Evolutionary conservation across 1,284 basidiomycete species (phyloP).

Genomic region (Ustilago lituana): DNA sequence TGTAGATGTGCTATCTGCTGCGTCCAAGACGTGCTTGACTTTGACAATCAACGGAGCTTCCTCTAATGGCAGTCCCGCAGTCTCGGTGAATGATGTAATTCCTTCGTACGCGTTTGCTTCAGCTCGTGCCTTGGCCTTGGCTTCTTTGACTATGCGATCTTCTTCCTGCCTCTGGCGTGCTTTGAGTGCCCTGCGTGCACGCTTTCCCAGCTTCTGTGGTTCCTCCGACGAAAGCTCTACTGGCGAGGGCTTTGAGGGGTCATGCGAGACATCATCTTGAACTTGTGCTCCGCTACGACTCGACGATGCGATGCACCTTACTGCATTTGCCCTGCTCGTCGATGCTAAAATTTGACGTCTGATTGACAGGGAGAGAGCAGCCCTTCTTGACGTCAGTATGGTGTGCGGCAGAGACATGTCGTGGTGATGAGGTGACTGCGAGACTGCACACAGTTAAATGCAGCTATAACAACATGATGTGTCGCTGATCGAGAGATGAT

Average conservation of each 20-base stretch:
- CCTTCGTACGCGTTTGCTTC: neutral
- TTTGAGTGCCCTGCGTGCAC: slow-evolving; percentile 28
- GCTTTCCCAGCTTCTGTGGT: slow-evolving; percentile 32
- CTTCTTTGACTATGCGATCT: slow-evolving; percentile 9
- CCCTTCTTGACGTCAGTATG: neutral
- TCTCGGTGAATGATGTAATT: too few relatives aligned
- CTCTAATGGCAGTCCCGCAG: fast-evolving
- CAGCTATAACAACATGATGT: neutral
- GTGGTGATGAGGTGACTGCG: neutral
- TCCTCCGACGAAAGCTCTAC: neutral
- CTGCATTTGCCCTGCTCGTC: neutral
- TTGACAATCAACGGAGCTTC: slow-evolving; percentile 6
- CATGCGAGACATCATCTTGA: slow-evolving; percentile 1
- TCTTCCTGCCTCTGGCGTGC: slow-evolving; percentile 23
- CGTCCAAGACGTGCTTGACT: slow-evolving; percentile 19
- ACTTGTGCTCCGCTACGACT: slow-evolving; percentile 17
- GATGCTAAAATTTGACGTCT: neutral
- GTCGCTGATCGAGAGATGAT: neutral
- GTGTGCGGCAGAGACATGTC: neutral
- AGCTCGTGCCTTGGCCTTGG: slow-evolving; percentile 9
- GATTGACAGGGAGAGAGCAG: neutral
- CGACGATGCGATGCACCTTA: slow-evolving; percentile 22
- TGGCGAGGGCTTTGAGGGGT: neutral
- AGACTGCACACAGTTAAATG: slow-evolving; percentile 4
- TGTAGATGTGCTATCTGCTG: neutral